phyloP scores from a whole-genome alignment of 768 basidiomycete genomes.

The Suillus variegatus region DNA sequence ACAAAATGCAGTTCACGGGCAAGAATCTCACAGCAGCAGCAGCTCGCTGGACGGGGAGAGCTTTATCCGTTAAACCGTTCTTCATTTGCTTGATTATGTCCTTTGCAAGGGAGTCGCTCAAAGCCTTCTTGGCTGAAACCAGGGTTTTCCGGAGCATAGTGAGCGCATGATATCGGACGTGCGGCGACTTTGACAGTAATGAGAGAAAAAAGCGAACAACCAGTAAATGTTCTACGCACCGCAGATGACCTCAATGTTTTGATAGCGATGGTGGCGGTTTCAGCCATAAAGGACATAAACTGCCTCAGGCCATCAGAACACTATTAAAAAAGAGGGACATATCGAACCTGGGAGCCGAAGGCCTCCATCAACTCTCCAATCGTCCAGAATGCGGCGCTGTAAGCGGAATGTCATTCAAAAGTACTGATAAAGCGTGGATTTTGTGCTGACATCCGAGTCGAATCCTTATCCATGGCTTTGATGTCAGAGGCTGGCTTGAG shows the following conservation, averaged over 20 bases:
- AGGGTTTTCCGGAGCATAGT: conserved; percentile 77
- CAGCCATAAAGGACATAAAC: conserved; percentile 96
- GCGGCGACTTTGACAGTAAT: conserved; percentile 55
- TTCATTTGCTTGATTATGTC: conserved; percentile 87
- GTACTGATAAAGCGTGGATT: not conserved
- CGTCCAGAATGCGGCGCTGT: conserved; percentile 81
- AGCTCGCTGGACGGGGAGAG: conserved; percentile 81
- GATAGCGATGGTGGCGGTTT: conserved; percentile 66
- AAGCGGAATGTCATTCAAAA: conserved; percentile 11
- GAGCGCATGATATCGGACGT: conserved; percentile 83
- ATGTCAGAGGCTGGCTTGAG: conserved; percentile 73
- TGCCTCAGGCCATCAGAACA: conserved; percentile 31
- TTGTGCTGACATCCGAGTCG: conserved; percentile 61
- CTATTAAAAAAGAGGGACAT: not conserved
- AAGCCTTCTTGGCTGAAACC: conserved; percentile 77
- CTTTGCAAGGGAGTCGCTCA: conserved; percentile 74
- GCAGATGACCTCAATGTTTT: conserved; percentile 73
- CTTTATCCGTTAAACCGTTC: conserved; percentile 76
- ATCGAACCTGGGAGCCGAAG: conserved; percentile 79
- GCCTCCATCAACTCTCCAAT: conserved; percentile 87
- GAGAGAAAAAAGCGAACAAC: conserved; percentile 7
- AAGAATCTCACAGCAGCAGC: conserved; percentile 63
- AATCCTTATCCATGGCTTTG: conserved; percentile 65
- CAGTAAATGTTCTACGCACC: conserved; percentile 43
- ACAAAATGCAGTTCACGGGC: conserved; percentile 3